Evolutionary conservation across 352 stramenopile genomes (phyloP), one percentile per base, ranked within the genome.

Genomic region (Phytophthora syringae): DNA sequence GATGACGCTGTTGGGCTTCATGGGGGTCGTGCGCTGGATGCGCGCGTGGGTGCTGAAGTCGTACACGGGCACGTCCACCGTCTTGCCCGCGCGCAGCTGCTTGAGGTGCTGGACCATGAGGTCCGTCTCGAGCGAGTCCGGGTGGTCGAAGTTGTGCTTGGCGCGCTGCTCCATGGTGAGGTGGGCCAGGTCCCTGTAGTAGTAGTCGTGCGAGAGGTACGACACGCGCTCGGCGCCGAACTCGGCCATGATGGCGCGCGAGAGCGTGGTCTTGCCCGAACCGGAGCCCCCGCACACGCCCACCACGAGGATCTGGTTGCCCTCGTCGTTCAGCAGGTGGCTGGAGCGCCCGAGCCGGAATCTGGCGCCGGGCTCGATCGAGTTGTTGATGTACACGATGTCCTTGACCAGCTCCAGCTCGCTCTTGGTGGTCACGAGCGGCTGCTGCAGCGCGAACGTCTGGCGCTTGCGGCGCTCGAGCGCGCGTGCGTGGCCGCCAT

Each of bases 131-230:
- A 99, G 84, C 56, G 93, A 89, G 70, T 98, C 90, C n/a, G 97
- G 97, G 79, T 99, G 95, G 79, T 99, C 97, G 74, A 99, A 99
- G 79, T 99, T 99, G 59, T 93, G 90, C 60, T 94, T 83, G 36
- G 84, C 82, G 30, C 94, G 89, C 71, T 98, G 84, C 40, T 93
- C 89, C 62, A 97, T 80, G 7, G 88, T 87, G 21, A 97, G 73
- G 66, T 98, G 88, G 27, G 72, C 67, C 20, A 98, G 70, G 64
- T 98, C 92, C 68, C 95, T 97, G 87, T 99, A 99, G 77, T 99
- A 99, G 81, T 92, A 97, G 82, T 99, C 97, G 77, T 98, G 93
- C 55, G 86, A 97, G 43, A 99, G 89, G 68, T 97, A 97, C 48
- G 89, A 92, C 40, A 99, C 96, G 71, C 94, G 94, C 24, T 86